phyloP scores from a whole-genome alignment of 1,284 basidiomycete genomes.

The Irpex sp. region DNA sequence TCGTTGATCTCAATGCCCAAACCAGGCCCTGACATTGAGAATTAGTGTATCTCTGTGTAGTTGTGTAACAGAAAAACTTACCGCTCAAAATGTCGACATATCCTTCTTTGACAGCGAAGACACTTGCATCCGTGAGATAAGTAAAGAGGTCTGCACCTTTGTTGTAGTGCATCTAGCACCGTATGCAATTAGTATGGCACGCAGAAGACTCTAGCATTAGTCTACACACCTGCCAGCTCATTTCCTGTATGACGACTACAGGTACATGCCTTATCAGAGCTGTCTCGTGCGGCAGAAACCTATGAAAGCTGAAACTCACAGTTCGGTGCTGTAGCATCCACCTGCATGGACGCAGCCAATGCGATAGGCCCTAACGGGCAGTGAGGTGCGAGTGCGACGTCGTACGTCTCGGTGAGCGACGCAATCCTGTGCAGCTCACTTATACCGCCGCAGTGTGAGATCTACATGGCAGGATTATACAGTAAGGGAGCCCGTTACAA shows the following conservation, averaged over 20 bases:
- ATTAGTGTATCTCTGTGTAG: background rate
- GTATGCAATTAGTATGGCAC: too few species aligned
- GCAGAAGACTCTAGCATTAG: too few species aligned
- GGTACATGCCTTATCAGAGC: too few species aligned
- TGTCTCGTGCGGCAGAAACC: too few species aligned
- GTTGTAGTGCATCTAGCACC: constrained; percentile 69
- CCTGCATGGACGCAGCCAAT: constrained; percentile 66
- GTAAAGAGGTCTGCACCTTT: constrained; percentile 68
- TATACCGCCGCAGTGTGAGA: constrained; percentile 70
- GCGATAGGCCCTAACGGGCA: constrained; percentile 70
- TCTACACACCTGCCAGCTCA: constrained; percentile 54
- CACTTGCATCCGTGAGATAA: constrained; percentile 51
- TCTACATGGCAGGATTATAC: constrained; percentile 27
- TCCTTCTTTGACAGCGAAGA: constrained; percentile 63
- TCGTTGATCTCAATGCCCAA: constrained; percentile 73
- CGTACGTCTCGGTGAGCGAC: constrained; percentile 65
- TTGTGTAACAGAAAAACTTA: constrained; percentile 16
- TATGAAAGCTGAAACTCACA: constrained; percentile 33
- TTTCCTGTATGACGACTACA: constrained; percentile 62
- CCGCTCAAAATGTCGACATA: constrained; percentile 53
- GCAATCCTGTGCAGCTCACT: constrained; percentile 71
- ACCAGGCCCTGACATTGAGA: constrained; percentile 44
- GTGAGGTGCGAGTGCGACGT: constrained; percentile 61
- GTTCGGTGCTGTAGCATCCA: constrained; percentile 51
- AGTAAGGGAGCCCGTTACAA: background rate